Evolutionary conservation across 768 basidiomycete species (phyloP).

Genomic region (Tephrocybe sp.): DNA sequence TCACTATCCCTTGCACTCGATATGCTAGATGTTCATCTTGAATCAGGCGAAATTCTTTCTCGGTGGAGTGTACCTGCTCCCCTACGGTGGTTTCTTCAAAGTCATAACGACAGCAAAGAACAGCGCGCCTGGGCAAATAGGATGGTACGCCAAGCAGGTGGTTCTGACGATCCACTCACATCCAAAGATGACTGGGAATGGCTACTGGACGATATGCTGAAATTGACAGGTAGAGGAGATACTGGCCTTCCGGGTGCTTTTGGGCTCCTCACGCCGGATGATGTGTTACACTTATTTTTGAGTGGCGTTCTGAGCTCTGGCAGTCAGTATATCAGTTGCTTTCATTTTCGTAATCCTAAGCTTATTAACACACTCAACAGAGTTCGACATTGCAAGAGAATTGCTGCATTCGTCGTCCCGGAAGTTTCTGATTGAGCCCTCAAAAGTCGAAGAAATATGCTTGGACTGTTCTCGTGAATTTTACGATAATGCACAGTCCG

Average conservation of each 20-base stretch:
- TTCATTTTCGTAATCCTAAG: background rate
- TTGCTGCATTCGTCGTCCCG: conserved; percentile 49
- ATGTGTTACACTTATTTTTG: conserved; percentile 82
- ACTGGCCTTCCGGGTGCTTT: conserved; percentile 73
- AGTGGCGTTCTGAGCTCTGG: conserved; percentile 83
- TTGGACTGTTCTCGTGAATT: conserved; percentile 81
- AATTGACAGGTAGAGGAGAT: conserved; percentile 65
- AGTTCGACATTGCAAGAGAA: conserved; percentile 63
- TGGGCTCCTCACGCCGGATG: conserved; percentile 65
- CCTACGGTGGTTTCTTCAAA: conserved; percentile 88
- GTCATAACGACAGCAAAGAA: conserved; percentile 56
- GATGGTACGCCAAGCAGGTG: conserved; percentile 73
- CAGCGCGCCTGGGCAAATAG: conserved; percentile 86
- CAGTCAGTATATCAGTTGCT: conserved; percentile 52
- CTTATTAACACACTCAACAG: conserved; percentile 29
- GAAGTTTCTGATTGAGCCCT: conserved; percentile 45
- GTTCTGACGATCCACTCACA: conserved; percentile 47
- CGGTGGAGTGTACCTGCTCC: conserved; percentile 85
- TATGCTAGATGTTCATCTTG: conserved; percentile 89
- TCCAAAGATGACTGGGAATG: conserved; percentile 81
- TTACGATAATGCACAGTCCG: conserved; percentile 91
- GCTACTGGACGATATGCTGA: conserved; percentile 88
- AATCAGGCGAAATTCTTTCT: conserved; percentile 88
- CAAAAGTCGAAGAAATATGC: conserved; percentile 72
- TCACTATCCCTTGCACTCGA: conserved; percentile 84